Conservation (phyloP, 805 yeast species). For the Barnettozyma pratensis region DNA sequence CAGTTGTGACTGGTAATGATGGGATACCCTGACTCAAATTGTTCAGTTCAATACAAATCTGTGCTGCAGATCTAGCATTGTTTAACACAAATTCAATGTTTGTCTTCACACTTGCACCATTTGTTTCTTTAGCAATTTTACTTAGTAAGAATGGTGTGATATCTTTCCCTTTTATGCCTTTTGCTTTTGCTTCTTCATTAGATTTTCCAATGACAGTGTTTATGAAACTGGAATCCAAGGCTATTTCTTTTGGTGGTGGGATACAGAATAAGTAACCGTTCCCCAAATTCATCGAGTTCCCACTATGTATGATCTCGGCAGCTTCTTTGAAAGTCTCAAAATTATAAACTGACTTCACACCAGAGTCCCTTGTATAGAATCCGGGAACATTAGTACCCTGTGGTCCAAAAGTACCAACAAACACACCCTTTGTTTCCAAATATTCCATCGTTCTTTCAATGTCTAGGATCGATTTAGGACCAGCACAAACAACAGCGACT, state of each 20-base stretch:
- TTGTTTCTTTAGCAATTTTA: conserved; percentile 60
- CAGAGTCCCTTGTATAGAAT: conserved; percentile 73
- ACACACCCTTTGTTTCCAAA: conserved; percentile 87
- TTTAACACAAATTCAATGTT: conserved; percentile 74
- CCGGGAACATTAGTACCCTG: conserved; percentile 64
- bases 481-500: conserved; percentile 87
- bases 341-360: conserved; percentile 62
- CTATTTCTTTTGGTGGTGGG: conserved; percentile 68
- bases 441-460: conserved; percentile 78
- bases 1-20: not conserved
- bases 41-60: conserved; percentile 47
- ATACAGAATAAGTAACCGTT: conserved; percentile 78
- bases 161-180: conserved; percentile 62
- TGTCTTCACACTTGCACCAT: conserved; percentile 64
- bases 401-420: conserved; percentile 64
- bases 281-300: conserved; percentile 42
- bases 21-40: not conserved
- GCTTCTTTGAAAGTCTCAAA: conserved; percentile 52
- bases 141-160: conserved; percentile 73
- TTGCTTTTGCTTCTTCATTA: conserved; percentile 43
- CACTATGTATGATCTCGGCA: conserved; percentile 53
- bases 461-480: conserved; percentile 84
- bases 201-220: conserved; percentile 54
- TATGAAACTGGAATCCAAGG: conserved; percentile 51
- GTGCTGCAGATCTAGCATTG: conserved; percentile 65